Conservation (phyloP, 2,329 filamentous ascomycete species). For the Cladosporium sp. region DNA sequence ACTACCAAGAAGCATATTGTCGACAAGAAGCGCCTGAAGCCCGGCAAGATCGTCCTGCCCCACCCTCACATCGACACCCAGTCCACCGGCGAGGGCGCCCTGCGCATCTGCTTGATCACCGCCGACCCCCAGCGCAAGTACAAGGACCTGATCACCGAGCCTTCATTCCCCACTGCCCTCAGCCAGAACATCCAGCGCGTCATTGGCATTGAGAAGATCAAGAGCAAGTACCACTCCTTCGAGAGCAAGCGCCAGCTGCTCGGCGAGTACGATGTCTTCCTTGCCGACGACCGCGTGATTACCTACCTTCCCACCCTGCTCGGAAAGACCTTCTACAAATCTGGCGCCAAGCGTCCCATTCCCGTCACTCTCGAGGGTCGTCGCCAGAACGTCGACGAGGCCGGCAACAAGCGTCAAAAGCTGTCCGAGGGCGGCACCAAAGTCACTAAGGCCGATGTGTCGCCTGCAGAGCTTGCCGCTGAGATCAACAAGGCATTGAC, state of each 20-base stretch:
- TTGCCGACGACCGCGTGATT: conserved; percentile 84
- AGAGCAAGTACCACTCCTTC: conserved; percentile 84
- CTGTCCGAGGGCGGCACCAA: conserved; percentile 41
- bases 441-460: conserved; percentile 50
- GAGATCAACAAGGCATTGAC: conserved; percentile 78
- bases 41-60: conserved; percentile 67
- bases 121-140: conserved; percentile 80
- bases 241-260: conserved; percentile 82
- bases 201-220: conserved; percentile 81
- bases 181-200: conserved; percentile 57
- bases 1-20: conserved; percentile 67
- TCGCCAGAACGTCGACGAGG: conserved; percentile 49
- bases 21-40: conserved; percentile 78
- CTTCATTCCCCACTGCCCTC: conserved; percentile 55
- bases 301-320: conserved; percentile 72
- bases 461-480: conserved; percentile 67
- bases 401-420: conserved; percentile 50
- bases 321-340: conserved; percentile 91
- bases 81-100: conserved; percentile 31
- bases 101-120: conserved; percentile 82
- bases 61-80: conserved; percentile 65
- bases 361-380: conserved; percentile 71
- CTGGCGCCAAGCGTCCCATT: conserved; percentile 78
- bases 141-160: conserved; percentile 80
- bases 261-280: conserved; percentile 86